phyloP scores from a whole-genome alignment of 345 rosid species.

The Gossypium sturtianum region DNA sequence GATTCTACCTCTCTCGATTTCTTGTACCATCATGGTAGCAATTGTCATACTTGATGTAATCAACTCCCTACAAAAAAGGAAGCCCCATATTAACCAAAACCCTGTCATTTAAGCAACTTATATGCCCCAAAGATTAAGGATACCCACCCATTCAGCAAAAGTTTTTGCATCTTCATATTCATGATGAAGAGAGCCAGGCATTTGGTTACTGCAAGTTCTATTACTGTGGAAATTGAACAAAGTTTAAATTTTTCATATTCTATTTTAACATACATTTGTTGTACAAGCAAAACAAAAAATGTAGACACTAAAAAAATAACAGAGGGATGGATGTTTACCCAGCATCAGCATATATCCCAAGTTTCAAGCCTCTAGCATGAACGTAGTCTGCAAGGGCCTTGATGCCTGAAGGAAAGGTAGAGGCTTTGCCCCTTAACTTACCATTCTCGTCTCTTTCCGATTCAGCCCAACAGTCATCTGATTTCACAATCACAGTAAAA shows the following conservation, averaged over 20 bases:
- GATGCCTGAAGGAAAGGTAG: constrained; percentile 50
- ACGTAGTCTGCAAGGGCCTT: constrained; percentile 47
- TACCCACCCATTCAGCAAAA: constrained; percentile 47
- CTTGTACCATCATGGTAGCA: constrained; percentile 31
- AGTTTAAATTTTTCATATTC: neutral
- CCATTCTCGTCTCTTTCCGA: constrained; percentile 34
- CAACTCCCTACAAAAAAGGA: neutral
- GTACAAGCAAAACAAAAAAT: neutral
- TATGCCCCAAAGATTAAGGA: neutral
- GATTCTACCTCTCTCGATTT: constrained; percentile 30
- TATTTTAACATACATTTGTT: no score
- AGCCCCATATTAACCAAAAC: neutral
- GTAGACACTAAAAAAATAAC: neutral
- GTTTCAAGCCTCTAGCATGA: constrained; percentile 40
- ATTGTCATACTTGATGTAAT: constrained; percentile 53
- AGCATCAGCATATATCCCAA: constrained; percentile 49
- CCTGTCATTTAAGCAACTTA: neutral
- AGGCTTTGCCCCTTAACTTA: constrained; percentile 24
- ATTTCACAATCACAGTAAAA: neutral
- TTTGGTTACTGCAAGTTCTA: constrained; percentile 42
- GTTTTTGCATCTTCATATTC: constrained; percentile 52
- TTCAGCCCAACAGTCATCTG: constrained; percentile 59
- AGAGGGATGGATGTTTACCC: constrained; percentile 26
- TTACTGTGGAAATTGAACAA: constrained; percentile 12
- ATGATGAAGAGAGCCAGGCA: constrained; percentile 57